Conservation (phyloP, 768 basidiomycete species). For the Mycena indigotica region DNA sequence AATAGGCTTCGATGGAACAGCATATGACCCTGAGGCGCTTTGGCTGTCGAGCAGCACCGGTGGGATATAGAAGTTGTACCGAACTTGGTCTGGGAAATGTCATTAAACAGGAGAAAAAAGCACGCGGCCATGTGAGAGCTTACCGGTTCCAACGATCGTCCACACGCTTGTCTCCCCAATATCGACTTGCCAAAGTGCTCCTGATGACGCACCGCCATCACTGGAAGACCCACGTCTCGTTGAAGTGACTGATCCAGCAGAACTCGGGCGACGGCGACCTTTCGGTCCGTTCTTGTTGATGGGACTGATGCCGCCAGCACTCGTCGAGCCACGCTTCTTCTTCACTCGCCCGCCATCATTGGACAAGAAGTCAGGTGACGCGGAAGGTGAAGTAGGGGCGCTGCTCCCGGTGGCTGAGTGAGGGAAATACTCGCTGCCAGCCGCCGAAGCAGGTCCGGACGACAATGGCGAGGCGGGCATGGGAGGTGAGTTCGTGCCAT, state of each 20-base stretch:
- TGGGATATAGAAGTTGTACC: constrained; percentile 93
- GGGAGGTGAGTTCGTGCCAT: constrained; percentile 54
- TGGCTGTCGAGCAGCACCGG: constrained; percentile 82
- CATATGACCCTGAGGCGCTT: constrained; percentile 73
- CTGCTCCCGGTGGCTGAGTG: constrained; percentile 52
- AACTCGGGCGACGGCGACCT: constrained; percentile 73
- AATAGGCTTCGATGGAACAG: constrained; percentile 78
- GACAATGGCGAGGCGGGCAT: constrained; percentile 72
- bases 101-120: constrained; percentile 25
- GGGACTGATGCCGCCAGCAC: constrained; percentile 60
- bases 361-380: constrained; percentile 64
- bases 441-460: constrained; percentile 59
- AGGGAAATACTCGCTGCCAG: constrained; percentile 68
- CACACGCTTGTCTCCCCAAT: constrained; percentile 93
- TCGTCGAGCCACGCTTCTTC: constrained; percentile 80
- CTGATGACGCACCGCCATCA: constrained; percentile 72
- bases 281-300: constrained; percentile 54
- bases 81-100: constrained; percentile 69
- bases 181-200: constrained; percentile 85
- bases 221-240: constrained; percentile 66
- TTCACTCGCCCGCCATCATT: constrained; percentile 87
- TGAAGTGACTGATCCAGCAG: constrained; percentile 71
- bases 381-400: constrained; percentile 69
- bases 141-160: constrained; percentile 92
- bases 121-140: constrained; percentile 26